Conservation (phyloP, 108 stramenopile genomes). For the Parietichytrium sp. region DNA sequence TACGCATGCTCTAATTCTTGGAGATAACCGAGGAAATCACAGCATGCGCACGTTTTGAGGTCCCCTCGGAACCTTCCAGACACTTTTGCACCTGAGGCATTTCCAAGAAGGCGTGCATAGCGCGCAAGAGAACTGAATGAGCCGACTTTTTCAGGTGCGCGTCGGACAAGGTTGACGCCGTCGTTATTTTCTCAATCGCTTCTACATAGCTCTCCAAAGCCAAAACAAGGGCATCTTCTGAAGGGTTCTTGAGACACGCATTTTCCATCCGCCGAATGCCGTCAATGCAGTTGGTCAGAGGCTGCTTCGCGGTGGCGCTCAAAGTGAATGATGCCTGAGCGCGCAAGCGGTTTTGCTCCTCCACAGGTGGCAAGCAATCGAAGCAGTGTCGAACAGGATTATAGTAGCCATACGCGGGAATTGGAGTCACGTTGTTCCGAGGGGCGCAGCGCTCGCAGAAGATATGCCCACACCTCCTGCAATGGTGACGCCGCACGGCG, state of each 20-base stretch:
- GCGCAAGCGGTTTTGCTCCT: not conserved
- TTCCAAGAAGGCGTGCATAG: conserved; percentile 25
- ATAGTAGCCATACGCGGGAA: conserved; percentile 9
- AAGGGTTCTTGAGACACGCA: not conserved
- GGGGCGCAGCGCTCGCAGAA: not conserved
- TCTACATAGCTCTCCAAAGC: conserved; percentile 17
- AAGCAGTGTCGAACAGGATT: not conserved
- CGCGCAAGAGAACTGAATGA: not conserved
- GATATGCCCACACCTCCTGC: conserved; percentile 5
- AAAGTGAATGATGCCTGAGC: not conserved
- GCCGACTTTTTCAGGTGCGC: not conserved
- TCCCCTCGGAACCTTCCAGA: too few relatives aligned
- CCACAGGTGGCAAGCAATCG: conserved; percentile 26
- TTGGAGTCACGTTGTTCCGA: not conserved
- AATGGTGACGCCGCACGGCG: not conserved
- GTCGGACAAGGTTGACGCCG: not conserved
- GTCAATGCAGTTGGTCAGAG: not conserved
- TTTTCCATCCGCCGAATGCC: conserved; percentile 30
- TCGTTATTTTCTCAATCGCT: not conserved
- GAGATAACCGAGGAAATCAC: too few relatives aligned
- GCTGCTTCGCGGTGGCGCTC: not conserved
- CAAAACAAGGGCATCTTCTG: not conserved
- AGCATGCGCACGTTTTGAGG: too few relatives aligned
- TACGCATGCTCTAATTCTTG: too few relatives aligned
- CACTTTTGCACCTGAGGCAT: not conserved